Conservation (phyloP, 345 rosid genomes). For the Hevea brasiliensis region DNA sequence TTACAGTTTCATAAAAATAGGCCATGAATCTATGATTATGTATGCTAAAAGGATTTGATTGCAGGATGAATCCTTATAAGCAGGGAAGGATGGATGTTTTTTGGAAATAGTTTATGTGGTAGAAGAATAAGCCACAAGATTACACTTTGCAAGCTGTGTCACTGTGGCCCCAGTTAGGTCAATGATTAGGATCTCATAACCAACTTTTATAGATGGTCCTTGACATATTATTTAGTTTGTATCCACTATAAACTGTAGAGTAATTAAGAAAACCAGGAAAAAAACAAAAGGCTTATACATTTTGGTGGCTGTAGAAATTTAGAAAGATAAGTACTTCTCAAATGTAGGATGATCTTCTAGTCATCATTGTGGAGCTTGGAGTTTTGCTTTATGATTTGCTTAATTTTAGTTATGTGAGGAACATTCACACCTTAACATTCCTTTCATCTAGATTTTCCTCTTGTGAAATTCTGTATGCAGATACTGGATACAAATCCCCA, state of each 20-base stretch:
- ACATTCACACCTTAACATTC: no score
- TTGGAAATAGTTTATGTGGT: neutral
- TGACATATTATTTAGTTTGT: neutral
- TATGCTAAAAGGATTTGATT: neutral
- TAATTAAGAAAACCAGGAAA: neutral
- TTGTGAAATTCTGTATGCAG: slow-evolving; percentile 40
- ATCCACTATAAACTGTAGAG: neutral
- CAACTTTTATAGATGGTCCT: neutral
- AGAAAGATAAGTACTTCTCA: neutral
- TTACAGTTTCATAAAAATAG: neutral
- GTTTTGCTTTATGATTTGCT: neutral
- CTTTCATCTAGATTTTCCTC: slow-evolving; percentile 8
- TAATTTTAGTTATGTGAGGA: no score
- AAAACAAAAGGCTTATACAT: neutral
- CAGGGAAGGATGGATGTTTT: neutral
- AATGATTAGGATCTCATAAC: neutral
- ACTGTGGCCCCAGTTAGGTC: neutral
- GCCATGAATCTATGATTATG: neutral
- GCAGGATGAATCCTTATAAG: neutral
- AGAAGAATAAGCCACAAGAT: neutral
- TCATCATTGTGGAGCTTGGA: neutral
- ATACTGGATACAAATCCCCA: slow-evolving; percentile 90
- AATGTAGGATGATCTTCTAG: neutral
- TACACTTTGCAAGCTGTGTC: slow-evolving; percentile 3
- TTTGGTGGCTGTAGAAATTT: neutral